phyloP scores from a whole-genome alignment of 768 basidiomycete species.

The Auricularia sp. region DNA sequence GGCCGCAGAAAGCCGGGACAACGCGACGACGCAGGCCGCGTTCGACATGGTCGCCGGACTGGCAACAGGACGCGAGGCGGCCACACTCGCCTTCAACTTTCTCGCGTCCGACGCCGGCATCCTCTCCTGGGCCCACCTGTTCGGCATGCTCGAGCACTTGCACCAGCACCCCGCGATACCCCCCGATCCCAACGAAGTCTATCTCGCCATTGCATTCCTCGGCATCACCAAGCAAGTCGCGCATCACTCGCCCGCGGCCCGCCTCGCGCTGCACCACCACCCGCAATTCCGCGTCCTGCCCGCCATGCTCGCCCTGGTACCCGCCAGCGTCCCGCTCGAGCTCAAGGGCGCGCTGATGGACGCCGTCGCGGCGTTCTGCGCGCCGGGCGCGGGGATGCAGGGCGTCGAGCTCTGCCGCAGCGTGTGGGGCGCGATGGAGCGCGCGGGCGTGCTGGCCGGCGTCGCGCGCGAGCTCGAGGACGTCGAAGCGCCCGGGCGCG shows the following conservation, averaged over 20 bases:
- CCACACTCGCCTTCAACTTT: constrained; percentile 83
- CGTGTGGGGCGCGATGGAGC: constrained; percentile 80
- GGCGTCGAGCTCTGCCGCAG: constrained; percentile 75
- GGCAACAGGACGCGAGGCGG: constrained; percentile 74
- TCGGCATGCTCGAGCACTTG: constrained; percentile 57
- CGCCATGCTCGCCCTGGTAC: constrained; percentile 67
- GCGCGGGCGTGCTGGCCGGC: constrained; percentile 72
- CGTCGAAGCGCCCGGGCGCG: constrained; percentile 64
- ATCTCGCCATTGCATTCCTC: constrained; percentile 73
- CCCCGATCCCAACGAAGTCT: constrained; percentile 35
- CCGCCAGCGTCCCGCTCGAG: constrained; percentile 77
- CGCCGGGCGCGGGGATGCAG: constrained; percentile 60
- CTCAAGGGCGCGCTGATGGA: constrained; percentile 81
- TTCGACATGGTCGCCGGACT: constrained; percentile 87
- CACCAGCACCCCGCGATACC: constrained; percentile 20
- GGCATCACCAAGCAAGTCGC: constrained; percentile 69
- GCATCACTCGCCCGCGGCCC: constrained; percentile 63
- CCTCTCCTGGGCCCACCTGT: constrained; percentile 67
- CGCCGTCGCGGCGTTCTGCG: constrained; percentile 72
- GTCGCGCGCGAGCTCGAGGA: constrained; percentile 83
- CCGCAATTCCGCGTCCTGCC: constrained; percentile 73
- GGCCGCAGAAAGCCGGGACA: constrained; percentile 70
- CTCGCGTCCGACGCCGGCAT: constrained; percentile 54
- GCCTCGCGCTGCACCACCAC: constrained; percentile 67
- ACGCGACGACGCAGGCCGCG: constrained; percentile 63